These are phyloP conservation scores for rapeseed (Brassica napus) DNA, from an alignment of 345 rosid species.

Conservation along the genomic window DNA sequence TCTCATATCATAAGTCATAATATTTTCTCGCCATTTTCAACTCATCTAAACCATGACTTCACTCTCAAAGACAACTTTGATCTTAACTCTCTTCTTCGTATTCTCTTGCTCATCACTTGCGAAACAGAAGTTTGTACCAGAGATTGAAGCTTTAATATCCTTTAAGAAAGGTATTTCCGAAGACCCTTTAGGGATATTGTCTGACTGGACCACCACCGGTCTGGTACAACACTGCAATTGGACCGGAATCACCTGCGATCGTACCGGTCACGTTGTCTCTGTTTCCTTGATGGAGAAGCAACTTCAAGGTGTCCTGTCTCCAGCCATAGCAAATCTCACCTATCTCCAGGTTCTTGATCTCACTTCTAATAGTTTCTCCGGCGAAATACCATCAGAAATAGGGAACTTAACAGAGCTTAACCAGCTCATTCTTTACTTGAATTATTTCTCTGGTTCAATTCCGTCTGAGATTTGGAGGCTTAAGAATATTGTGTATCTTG, in stretches of 20 bases:
- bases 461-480: conserved; percentile 65
- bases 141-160: conserved; percentile 55
- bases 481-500: conserved; percentile 50
- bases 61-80: conserved; percentile 27
- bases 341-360: conserved; percentile 89
- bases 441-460: conserved; percentile 65
- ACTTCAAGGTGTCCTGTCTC: conserved; percentile 67
- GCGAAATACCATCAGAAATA: conserved; percentile 61
- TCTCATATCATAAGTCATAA: background rate
- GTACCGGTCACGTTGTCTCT: conserved; percentile 46
- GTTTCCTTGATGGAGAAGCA: conserved; percentile 60
- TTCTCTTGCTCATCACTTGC: conserved; percentile 35
- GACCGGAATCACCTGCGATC: conserved; percentile 72
- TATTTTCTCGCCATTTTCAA: conserved; percentile 13
- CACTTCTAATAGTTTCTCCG: conserved; percentile 57
- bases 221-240: conserved; percentile 71
- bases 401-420: conserved; percentile 57
- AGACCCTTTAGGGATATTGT: conserved; percentile 64
- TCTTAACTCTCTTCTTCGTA: conserved; percentile 28
- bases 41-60: conserved; percentile 12
- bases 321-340: conserved; percentile 69
- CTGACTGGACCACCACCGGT: conserved; percentile 54
- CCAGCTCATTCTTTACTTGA: conserved; percentile 49
- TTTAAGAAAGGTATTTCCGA: conserved; percentile 54
- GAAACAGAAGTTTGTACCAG: conserved; percentile 42